Percentiles rank a stretch among this genome's conserved stretches.
Conservation (phyloP, 768 basidiomycete genomes). For the Naganishia friedmannii region DNA sequence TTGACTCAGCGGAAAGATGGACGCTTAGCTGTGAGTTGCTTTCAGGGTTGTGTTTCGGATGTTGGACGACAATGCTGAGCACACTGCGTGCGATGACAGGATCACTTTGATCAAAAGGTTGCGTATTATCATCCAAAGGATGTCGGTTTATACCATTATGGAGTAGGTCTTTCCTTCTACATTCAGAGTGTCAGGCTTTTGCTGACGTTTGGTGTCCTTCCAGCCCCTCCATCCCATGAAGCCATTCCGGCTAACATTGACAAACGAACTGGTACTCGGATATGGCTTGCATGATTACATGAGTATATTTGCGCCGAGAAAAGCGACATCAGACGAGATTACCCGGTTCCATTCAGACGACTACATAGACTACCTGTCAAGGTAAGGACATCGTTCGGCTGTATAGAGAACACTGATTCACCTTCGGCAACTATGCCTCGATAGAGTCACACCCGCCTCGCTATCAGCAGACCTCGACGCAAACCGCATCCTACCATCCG, state of each 20-base stretch:
- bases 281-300: conserved; percentile 95
- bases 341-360: conserved; percentile 89
- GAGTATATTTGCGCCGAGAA: conserved; percentile 83
- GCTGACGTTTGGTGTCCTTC: conserved; percentile 24
- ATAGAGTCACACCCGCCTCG: conserved; percentile 26
- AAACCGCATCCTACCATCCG: conserved; percentile 21
- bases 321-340: conserved; percentile 84
- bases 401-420: not conserved
- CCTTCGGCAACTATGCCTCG: too few relatives aligned
- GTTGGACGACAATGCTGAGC: not conserved
- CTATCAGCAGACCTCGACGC: conserved; percentile 21
- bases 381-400: conserved; percentile 56
- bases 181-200: not conserved
- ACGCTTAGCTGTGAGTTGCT: conserved; percentile 46
- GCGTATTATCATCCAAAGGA: conserved; percentile 95
- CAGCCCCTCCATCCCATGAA: conserved; percentile 99
- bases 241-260: conserved; percentile 89
- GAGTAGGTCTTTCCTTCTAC: conserved; percentile 59
- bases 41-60: not conserved
- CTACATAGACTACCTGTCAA: conserved; percentile 92
- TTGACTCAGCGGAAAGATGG: conserved; percentile 43
- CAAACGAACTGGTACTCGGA: conserved; percentile 90
- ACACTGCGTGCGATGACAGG: conserved; percentile 50
- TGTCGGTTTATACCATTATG: conserved; percentile 94
- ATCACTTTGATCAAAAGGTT: conserved; percentile 83